Base-by-base conservation (phyloP, 2,329 filamentous ascomycete genomes). In the Botryosphaeria dothidea region DNA sequence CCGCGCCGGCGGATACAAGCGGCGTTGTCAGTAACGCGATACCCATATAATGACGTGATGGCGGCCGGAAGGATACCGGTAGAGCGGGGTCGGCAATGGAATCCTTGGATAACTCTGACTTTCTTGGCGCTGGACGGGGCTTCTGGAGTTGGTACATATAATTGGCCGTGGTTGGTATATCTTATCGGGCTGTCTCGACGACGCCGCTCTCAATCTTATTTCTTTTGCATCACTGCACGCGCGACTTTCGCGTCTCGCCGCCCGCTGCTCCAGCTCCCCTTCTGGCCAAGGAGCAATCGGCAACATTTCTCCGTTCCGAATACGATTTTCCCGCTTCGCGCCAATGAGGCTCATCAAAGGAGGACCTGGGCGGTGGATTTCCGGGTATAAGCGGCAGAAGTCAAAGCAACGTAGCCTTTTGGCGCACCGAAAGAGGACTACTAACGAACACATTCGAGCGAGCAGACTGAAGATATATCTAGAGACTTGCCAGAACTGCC, bases 1-100 rank as follows among this genome's bases (percentile, higher is more conserved):
- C 77, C 11, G 76, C 80, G 54, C 84, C 84, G 0, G 84, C 83
- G 2, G 83, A 86, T 68, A 72, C 82, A 23, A 85, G 84, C 66
- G 82, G 80, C 64, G 71, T 79, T 54, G 77, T 86, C 58, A 82
- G 77, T 63, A 78, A 85, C 69, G 77, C 79, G 3, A 85, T 86
- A 77, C 80, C 80, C 19, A 77, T 80, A 54, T 81, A 68, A 76
- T 49, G n/a, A 49, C 52, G 61, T 46, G 48, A 23, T 63, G 48
- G 56, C 38, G 61, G 25, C 49, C 56, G 56, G 56, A 46, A 60
- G 56, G 31, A 60, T 46, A 21, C 56, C 46, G 17, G 27, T 60
- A 60, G 56, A 60, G 56, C 56, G 56, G 56, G 56, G 56, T 60
- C 56, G 56, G 56, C 27, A 4, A 13, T 45, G 41, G 56, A 34